These are phyloP conservation scores for Elsinoe necatrix DNA, from an alignment of 2,329 filamentous ascomycete genomes.

Conservation along the genomic window DNA sequence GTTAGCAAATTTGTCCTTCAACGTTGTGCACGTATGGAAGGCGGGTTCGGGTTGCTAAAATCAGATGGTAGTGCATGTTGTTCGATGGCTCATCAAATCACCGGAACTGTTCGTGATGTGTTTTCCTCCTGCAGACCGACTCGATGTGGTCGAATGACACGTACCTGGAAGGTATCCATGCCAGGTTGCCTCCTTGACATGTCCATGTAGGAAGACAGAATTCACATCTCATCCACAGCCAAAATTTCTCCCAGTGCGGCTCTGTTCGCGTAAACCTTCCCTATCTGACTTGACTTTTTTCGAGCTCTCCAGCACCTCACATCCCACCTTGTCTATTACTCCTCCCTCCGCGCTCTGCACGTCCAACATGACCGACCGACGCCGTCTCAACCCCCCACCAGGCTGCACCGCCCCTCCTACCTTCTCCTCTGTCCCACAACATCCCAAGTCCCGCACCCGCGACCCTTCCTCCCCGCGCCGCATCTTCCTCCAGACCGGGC, in stretches of 20 bases:
- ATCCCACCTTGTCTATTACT: neutral
- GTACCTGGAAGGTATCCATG: neutral
- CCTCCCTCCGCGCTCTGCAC: neutral
- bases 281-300: neutral
- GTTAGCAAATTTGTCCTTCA: neutral
- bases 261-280: slow-evolving; percentile 13
- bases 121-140: slow-evolving; percentile 19
- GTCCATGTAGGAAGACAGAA: slow-evolving; percentile 3
- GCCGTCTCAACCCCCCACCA: slow-evolving; percentile 80
- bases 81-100: slow-evolving; percentile 31
- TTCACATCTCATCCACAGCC: neutral
- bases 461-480: slow-evolving; percentile 72
- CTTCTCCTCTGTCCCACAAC: slow-evolving; percentile 48
- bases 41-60: slow-evolving; percentile 15
- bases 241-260: slow-evolving; percentile 11
- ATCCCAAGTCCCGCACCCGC: slow-evolving; percentile 49
- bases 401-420: slow-evolving; percentile 68
- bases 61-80: slow-evolving; percentile 38
- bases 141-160: neutral
- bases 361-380: slow-evolving; percentile 65
- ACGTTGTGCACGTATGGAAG: neutral
- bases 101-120: slow-evolving; percentile 30
- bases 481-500: slow-evolving; percentile 85
- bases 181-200: neutral
- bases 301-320: slow-evolving; percentile 6